Evolutionary conservation across 2,329 filamentous ascomycete species (phyloP).

Genomic region (Ophiostoma sp.): DNA sequence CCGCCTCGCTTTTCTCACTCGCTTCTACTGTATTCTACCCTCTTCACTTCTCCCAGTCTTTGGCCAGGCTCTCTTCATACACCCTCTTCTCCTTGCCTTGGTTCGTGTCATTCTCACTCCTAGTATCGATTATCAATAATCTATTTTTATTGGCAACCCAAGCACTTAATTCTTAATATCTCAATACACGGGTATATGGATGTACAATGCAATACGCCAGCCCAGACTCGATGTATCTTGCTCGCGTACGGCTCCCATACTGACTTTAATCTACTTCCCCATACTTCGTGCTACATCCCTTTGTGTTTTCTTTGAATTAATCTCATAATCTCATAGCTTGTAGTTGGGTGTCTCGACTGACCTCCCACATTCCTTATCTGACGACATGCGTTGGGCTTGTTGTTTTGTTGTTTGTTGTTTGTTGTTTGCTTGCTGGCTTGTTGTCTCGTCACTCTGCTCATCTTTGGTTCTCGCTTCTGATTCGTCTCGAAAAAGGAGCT

Average conservation of each 20-base stretch:
- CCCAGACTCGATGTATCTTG: not conserved
- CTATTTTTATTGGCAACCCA: not conserved
- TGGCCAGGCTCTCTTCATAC: not conserved
- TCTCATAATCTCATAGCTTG: not conserved
- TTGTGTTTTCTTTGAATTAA: not conserved
- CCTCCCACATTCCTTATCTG: slow-evolving; percentile 2
- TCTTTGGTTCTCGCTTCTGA: not conserved
- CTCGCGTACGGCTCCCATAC: not conserved
- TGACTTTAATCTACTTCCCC: not conserved
- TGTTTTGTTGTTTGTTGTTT: not conserved
- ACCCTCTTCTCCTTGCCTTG: not conserved
- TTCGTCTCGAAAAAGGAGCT: not conserved
- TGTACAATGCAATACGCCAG: not conserved
- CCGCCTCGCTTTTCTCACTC: not conserved
- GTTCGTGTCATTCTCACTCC: not conserved
- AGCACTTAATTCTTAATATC: not conserved
- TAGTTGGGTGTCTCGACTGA: not conserved
- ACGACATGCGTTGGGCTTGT: not conserved
- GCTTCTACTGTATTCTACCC: not conserved
- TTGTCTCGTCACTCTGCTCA: not conserved
- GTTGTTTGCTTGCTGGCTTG: not conserved
- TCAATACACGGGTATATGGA: not conserved
- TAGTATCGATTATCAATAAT: not conserved
- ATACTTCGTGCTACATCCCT: not conserved
- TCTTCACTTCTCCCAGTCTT: not conserved